phyloP scores from a whole-genome alignment of 148 eudicot genomes.

The Fagopyrum esculentum region DNA sequence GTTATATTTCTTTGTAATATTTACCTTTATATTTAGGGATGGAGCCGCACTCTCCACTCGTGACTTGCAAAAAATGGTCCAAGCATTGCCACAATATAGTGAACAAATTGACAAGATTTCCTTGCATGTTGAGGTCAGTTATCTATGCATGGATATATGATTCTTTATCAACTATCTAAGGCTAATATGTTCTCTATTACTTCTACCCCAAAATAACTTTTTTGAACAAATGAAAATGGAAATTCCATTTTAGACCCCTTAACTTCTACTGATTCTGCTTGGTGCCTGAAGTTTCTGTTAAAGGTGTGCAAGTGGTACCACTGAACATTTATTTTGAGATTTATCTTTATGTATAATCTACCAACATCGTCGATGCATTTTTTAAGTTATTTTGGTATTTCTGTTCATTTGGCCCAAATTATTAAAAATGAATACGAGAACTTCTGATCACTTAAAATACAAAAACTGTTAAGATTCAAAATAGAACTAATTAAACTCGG shows the following conservation, averaged over 20 bases:
- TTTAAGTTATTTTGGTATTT: neutral
- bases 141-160: constrained; percentile 8
- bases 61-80: constrained; percentile 91
- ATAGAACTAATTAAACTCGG: neutral
- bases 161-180: neutral
- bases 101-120: constrained; percentile 94
- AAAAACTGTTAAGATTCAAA: neutral
- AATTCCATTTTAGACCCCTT: neutral
- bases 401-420: neutral
- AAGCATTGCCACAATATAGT: constrained; percentile 90
- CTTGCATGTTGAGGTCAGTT: constrained; percentile 89
- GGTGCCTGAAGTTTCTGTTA: neutral
- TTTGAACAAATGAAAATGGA: neutral
- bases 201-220: neutral
- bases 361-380: neutral
- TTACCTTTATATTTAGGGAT: constrained; percentile 32
- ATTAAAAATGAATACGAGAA: neutral
- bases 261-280: neutral
- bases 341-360: neutral
- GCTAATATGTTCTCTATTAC: neutral
- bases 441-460: neutral
- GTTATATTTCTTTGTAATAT: neutral
- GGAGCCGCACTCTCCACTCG: constrained; percentile 79
- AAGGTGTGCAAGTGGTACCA: neutral
- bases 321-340: neutral